phyloP scores from a whole-genome alignment of 2,329 filamentous ascomycete species.

The Xylaria multiplex region DNA sequence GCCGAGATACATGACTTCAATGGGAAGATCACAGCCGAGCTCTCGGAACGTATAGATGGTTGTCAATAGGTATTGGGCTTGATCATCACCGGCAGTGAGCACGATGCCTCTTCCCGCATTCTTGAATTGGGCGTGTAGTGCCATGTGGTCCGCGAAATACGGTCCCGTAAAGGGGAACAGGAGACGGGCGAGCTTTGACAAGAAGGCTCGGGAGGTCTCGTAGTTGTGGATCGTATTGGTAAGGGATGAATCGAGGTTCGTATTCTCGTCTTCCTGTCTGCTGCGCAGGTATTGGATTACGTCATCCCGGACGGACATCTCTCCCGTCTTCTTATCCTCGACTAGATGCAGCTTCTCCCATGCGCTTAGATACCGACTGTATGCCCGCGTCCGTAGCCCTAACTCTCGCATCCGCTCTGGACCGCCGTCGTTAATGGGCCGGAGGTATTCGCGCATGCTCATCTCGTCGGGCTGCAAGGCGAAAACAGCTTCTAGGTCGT shows the following conservation, averaged over 20 bases:
- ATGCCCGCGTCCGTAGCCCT: constrained; percentile 53
- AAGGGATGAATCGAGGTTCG: constrained; percentile 35
- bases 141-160: constrained; percentile 58
- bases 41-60: constrained; percentile 53
- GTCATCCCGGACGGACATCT: constrained; percentile 53
- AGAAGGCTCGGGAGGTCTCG: constrained; percentile 54
- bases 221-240: constrained; percentile 53
- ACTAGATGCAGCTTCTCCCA: constrained; percentile 52
- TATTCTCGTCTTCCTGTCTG: constrained; percentile 31
- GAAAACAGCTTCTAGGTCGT: constrained; percentile 43
- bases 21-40: constrained; percentile 52
- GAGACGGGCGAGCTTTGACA: constrained; percentile 51
- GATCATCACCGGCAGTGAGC: constrained; percentile 56
- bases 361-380: constrained; percentile 52
- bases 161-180: constrained; percentile 55
- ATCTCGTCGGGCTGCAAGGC: constrained; percentile 49
- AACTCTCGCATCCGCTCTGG: constrained; percentile 53
- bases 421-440: constrained; percentile 52
- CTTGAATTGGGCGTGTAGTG: constrained; percentile 54
- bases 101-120: constrained; percentile 56
- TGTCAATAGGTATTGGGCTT: constrained; percentile 56
- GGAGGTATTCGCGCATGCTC: constrained; percentile 50
- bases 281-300: constrained; percentile 51
- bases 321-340: constrained; percentile 46
- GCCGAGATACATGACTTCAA: constrained; percentile 56